phyloP scores from a whole-genome alignment of 1,284 basidiomycete species.

The Leccinum griseonigrum region DNA sequence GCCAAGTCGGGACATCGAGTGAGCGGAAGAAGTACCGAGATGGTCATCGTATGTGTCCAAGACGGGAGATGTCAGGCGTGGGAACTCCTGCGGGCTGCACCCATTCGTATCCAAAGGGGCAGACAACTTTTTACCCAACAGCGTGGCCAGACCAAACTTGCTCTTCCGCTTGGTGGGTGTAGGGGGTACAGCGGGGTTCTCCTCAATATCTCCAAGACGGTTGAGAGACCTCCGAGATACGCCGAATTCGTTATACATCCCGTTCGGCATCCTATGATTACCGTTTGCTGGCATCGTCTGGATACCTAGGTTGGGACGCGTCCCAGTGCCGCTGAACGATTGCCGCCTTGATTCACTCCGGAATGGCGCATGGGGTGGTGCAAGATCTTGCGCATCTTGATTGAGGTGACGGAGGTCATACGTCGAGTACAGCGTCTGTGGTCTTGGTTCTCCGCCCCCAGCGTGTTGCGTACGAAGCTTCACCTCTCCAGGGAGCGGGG shows the following conservation, averaged over 20 bases:
- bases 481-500: slow-evolving; percentile 66
- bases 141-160: slow-evolving; percentile 60
- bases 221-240: slow-evolving; percentile 57
- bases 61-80: slow-evolving; percentile 40
- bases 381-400: slow-evolving; percentile 44
- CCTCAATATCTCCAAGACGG: slow-evolving; percentile 48
- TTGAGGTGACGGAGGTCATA: slow-evolving; percentile 51
- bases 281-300: slow-evolving; percentile 44
- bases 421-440: slow-evolving; percentile 63
- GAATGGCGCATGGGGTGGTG: slow-evolving; percentile 65
- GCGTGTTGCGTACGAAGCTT: slow-evolving; percentile 39
- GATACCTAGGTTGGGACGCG: slow-evolving; percentile 49
- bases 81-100: slow-evolving; percentile 41
- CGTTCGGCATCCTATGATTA: slow-evolving; percentile 33
- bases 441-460: slow-evolving; percentile 45
- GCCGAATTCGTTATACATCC: slow-evolving; percentile 66
- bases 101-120: slow-evolving; percentile 40
- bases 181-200: slow-evolving; percentile 34
- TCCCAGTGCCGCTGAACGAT: slow-evolving; percentile 67
- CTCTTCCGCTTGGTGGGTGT: slow-evolving; percentile 61
- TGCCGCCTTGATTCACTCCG: slow-evolving; percentile 61
- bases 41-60: slow-evolving; percentile 48
- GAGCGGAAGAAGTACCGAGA: slow-evolving; percentile 39
- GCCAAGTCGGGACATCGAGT: slow-evolving; percentile 41
- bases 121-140: slow-evolving; percentile 61